Evolutionary conservation across 148 eudicot genomes (phyloP).

Genomic region (Hydrangea macrophylla): DNA sequence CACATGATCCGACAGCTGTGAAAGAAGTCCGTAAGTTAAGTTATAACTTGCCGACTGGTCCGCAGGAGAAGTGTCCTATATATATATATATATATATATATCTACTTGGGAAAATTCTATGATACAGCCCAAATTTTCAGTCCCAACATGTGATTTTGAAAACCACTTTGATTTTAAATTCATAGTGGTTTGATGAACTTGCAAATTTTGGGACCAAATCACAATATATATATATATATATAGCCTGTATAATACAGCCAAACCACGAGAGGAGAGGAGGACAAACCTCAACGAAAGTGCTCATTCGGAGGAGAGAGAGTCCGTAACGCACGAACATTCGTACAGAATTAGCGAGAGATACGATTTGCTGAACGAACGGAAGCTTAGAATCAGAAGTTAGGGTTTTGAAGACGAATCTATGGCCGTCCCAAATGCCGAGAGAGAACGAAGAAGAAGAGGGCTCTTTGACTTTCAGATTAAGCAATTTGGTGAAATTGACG

Average conservation of each 20-base stretch:
- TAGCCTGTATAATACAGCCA: too few relatives aligned
- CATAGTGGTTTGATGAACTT: too few relatives aligned
- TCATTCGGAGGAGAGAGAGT: conserved; percentile 64
- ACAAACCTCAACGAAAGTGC: conserved; percentile 59
- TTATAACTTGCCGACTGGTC: too few relatives aligned
- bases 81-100: too few relatives aligned
- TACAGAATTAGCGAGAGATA: conserved; percentile 42
- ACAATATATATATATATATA: neutral
- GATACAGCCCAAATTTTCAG: too few relatives aligned
- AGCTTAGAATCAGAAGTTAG: conserved; percentile 28
- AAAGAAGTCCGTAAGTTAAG: too few relatives aligned
- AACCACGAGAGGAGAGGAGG: neutral
- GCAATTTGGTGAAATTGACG: conserved; percentile 33
- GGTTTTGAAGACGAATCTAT: conserved; percentile 52
- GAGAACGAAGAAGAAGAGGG: conserved; percentile 27
- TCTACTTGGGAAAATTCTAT: too few relatives aligned
- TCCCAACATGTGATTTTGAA: too few relatives aligned
- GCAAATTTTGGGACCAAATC: too few relatives aligned
- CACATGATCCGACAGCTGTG: too few relatives aligned
- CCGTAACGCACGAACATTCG: conserved; percentile 66
- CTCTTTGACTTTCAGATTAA: conserved; percentile 31
- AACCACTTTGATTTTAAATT: too few relatives aligned
- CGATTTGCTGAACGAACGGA: conserved; percentile 31
- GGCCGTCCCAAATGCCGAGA: conserved; percentile 81
- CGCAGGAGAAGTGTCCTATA: too few relatives aligned